Evolutionary conservation across 2,329 filamentous ascomycete genomes (phyloP), one percentile per base, ranked within the genome.

Genomic region (Eurotiales sp.): DNA sequence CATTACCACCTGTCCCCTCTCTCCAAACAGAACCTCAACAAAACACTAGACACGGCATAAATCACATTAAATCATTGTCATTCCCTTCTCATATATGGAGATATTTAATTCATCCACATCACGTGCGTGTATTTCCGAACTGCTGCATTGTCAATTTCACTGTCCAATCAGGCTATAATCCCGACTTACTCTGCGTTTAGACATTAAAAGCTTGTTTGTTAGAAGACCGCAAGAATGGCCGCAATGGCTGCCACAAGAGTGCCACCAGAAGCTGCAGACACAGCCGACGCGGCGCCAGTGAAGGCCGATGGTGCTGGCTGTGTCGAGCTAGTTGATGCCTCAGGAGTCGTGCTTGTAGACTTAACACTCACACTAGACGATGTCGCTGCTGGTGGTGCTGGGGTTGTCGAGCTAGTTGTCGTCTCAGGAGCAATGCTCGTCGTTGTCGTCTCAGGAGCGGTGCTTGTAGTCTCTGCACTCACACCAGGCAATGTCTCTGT

Each of bases 1-100:
- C 34, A 40, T 48, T 48, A 48, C 46, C n/a, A 40, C 46, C 3
- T 15, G 15, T 39, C n/a, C n/a, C n/a, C n/a, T n/a, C n/a, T n/a
- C n/a, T n/a, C n/a, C n/a, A n/a, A n/a, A n/a, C n/a, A n/a, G n/a
- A n/a, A n/a, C n/a, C n/a, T n/a, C n/a, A n/a, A n/a, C n/a, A n/a
- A n/a, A n/a, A n/a, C n/a, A n/a, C n/a, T n/a, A 37, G 15, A 3
- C 15, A 37, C 21, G 21, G 21, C 34, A 37, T 37, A 37, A 37
- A 37, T 37, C 15, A 37, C 34, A 37, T 27, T 10, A 27, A 19
- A 37, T 4, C 12, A 37, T 15, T 19, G 5, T 21, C 34, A 37
- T 37, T 15, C 34, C n/a, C n/a, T n/a, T n/a, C n/a, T n/a, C n/a
- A n/a, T n/a, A n/a, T n/a, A n/a, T n/a, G n/a, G n/a, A n/a, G n/a